phyloP scores from a whole-genome alignment of 805 yeast genomes.

The Ogataea trehalophila region DNA sequence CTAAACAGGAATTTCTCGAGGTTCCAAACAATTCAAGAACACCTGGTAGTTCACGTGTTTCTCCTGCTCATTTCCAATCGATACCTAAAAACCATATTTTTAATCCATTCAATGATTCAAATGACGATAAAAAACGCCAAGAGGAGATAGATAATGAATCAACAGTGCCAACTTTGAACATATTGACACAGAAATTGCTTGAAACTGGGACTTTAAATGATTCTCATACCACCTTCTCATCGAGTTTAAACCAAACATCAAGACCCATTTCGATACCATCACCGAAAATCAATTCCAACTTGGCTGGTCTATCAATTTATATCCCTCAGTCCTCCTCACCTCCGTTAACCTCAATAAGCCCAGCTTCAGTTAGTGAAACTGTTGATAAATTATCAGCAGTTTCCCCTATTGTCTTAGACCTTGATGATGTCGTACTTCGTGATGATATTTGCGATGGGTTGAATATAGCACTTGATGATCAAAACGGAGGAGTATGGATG shows the following conservation, averaged over 20 bases:
- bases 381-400: not conserved
- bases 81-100: too few species aligned
- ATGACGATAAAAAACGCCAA: too few species aligned
- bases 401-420: constrained; percentile 2
- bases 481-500: constrained; percentile 19
- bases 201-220: too few species aligned
- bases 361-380: not conserved
- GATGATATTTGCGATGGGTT: constrained; percentile 18
- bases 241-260: not conserved
- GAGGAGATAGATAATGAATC: too few species aligned
- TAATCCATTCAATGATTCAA: too few species aligned
- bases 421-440: constrained; percentile 14
- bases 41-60: too few species aligned
- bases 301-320: not conserved
- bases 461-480: constrained; percentile 18
- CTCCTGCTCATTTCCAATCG: too few species aligned
- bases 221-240: too few species aligned
- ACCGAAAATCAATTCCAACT: not conserved
- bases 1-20: too few species aligned
- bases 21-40: too few species aligned
- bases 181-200: too few species aligned
- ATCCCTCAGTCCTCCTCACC: not conserved
- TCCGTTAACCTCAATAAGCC: not conserved
- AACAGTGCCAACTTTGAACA: too few species aligned
- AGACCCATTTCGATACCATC: not conserved